phyloP scores from a whole-genome alignment of 495 filamentous ascomycete genomes.

The Gamarada debralockiae region DNA sequence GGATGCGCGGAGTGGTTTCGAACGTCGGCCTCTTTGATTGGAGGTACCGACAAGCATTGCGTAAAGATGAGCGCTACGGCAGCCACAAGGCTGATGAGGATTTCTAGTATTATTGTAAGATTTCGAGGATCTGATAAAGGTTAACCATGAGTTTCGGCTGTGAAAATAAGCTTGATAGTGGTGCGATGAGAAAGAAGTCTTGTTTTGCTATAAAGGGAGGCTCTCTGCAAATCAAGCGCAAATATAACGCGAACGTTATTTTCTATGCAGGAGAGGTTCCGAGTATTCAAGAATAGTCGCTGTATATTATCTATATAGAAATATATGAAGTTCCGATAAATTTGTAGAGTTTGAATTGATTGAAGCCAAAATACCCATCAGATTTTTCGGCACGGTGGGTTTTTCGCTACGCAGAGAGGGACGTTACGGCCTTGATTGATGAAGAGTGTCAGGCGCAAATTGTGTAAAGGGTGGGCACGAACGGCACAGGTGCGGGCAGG shows the following conservation, averaged over 20 bases:
- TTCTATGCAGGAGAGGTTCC: constrained; percentile 3
- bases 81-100: constrained; percentile 8
- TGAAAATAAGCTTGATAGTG: constrained; percentile 7
- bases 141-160: constrained; percentile 3
- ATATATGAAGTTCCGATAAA: constrained; percentile 4
- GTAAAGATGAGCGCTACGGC: constrained; percentile 8
- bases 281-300: constrained; percentile 3
- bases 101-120: constrained; percentile 1
- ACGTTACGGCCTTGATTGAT: no score
- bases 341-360: constrained; percentile 8
- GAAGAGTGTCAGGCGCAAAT: no score
- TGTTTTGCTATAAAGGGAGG: constrained; percentile 10
- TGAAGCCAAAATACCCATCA: constrained; percentile 9
- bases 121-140: background rate
- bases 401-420: no score
- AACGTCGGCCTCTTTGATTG: constrained; percentile 8
- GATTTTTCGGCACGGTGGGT: background rate
- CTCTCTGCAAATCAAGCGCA: constrained; percentile 2
- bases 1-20: constrained; percentile 11
- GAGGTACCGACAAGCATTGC: constrained; percentile 4
- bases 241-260: constrained; percentile 10
- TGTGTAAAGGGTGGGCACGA: no score
- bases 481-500: no score
- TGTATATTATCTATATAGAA: constrained; percentile 8
- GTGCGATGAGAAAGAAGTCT: constrained; percentile 1